phyloP scores from a whole-genome alignment of 306 rosid species.

The Trifolium subterraneum region DNA sequence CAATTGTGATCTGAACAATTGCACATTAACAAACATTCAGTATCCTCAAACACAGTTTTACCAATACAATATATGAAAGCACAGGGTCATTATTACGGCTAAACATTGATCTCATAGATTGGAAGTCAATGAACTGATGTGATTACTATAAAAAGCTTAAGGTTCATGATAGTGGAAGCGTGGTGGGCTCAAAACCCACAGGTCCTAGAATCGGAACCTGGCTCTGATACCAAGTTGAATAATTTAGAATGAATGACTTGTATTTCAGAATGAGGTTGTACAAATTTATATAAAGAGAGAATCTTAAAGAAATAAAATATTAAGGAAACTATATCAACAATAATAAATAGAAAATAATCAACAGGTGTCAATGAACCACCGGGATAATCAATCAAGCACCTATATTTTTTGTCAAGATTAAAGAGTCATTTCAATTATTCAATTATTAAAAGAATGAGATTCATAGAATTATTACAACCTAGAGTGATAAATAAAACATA shows the following conservation, averaged over 20 bases:
- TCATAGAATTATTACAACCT: constrained; percentile 6
- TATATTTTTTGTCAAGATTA: constrained; percentile 3
- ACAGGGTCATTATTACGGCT: not conserved
- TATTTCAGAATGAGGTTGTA: not conserved
- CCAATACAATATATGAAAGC: not conserved
- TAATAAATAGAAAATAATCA: too few relatives aligned
- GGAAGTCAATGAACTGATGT: constrained; percentile 18
- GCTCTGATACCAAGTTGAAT: not conserved
- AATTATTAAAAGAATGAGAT: constrained; percentile 21
- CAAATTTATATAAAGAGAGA: not conserved
- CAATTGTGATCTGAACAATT: constrained; percentile 78
- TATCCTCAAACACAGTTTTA: constrained; percentile 27
- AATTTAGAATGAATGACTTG: not conserved
- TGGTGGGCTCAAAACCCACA: not conserved
- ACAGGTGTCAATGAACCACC: not conserved
- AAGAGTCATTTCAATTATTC: constrained; percentile 4
- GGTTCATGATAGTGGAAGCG: constrained; percentile 9
- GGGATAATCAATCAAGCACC: constrained; percentile 16
- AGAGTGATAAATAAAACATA: not conserved
- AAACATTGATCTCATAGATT: constrained; percentile 14
- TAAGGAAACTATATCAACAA: too few relatives aligned
- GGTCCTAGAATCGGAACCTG: not conserved
- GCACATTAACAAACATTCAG: constrained; percentile 43
- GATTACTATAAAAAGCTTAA: constrained; percentile 5
- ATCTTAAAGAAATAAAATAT: too few relatives aligned